Evolutionary conservation across 371 early-diverging fungal genomes (phyloP).

Genomic region (Mortierella sp.): DNA sequence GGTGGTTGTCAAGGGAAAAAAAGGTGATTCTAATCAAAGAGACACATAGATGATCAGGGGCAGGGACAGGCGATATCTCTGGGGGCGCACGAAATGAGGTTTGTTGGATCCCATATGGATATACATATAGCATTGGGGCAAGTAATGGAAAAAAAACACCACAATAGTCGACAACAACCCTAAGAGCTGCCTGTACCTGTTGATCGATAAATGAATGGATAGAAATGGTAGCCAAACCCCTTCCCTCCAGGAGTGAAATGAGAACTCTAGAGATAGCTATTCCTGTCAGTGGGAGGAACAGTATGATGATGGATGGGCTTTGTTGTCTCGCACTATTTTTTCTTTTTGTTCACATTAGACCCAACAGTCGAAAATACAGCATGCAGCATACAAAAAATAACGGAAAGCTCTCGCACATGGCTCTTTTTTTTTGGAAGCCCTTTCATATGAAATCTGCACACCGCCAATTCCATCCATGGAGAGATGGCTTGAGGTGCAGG

Average conservation of each 20-base stretch:
- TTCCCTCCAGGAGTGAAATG: background rate
- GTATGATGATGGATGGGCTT: background rate
- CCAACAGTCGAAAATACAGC: background rate
- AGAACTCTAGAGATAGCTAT: background rate
- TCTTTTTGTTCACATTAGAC: background rate
- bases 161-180: too few relatives aligned
- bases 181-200: background rate
- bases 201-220: background rate
- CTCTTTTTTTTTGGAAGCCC: constrained; percentile 12
- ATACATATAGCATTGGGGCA: background rate
- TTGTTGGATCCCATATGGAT: background rate
- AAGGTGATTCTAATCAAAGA: background rate
- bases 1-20: background rate
- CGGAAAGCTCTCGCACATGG: background rate
- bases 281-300: background rate
- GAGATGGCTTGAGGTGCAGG: background rate
- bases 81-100: too few relatives aligned
- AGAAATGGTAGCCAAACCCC: background rate
- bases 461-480: background rate
- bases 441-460: background rate
- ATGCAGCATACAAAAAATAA: too few relatives aligned
- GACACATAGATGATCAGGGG: background rate
- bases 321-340: background rate
- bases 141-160: background rate
- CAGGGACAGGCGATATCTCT: background rate